phyloP scores from a whole-genome alignment of 305 asterid genomes.

The Fraxinus sp. region DNA sequence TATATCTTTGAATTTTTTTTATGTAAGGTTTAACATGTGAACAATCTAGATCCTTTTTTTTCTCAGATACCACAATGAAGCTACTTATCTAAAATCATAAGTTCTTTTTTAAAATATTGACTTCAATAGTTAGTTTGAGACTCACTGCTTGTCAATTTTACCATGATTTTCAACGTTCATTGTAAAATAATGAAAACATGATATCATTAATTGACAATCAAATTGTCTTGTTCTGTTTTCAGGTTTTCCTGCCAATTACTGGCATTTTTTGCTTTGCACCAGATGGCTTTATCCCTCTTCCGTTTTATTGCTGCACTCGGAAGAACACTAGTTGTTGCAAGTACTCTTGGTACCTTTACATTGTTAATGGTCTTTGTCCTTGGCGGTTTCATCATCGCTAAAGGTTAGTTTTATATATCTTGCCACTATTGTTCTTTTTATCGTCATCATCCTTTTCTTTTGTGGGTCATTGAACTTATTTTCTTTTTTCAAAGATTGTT shows the following conservation, averaged over 20 bases:
- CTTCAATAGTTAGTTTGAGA: not conserved
- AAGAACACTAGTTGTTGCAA: conserved; percentile 46
- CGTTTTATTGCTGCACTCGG: conserved; percentile 49
- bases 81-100: not conserved
- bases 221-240: not conserved
- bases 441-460: not conserved
- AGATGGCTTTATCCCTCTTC: conserved; percentile 51
- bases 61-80: not conserved
- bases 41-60: not conserved
- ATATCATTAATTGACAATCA: not conserved
- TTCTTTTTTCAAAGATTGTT: not conserved
- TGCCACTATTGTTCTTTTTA: not conserved
- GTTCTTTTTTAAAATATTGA: not conserved
- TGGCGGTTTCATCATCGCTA: conserved; percentile 49
- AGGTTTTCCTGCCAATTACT: conserved; percentile 46
- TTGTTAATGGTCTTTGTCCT: conserved; percentile 40
- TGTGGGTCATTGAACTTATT: not conserved
- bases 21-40: not conserved
- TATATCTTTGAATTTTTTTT: not conserved
- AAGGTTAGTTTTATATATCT: conserved; percentile 24
- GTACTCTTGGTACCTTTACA: conserved; percentile 46
- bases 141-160: not conserved
- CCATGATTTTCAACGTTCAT: not conserved
- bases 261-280: conserved; percentile 49
- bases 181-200: not conserved